These are phyloP conservation scores for Erythrophleum ivorense DNA, from an alignment of 331 rosid species.

Conservation along the genomic window DNA sequence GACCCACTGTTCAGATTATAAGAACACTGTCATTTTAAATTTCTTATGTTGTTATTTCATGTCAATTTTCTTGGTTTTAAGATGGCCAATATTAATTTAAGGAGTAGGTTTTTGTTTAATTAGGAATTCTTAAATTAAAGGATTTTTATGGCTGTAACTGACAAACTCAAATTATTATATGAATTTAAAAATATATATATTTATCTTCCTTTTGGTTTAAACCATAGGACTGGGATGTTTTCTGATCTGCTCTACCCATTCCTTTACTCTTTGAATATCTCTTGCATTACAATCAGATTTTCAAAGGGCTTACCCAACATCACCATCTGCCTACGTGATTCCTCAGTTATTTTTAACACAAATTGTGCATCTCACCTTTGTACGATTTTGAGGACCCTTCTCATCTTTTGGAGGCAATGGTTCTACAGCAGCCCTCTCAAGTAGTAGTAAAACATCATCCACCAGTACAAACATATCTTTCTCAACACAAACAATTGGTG, in stretches of 20 bases:
- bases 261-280: conserved; percentile 6
- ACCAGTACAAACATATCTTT: conserved; percentile 87
- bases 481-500: conserved; percentile 88
- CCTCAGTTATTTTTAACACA: conserved; percentile 10
- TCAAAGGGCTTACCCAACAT: conserved; percentile 17
- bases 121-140: neutral
- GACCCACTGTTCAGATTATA: conserved; percentile 16
- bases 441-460: conserved; percentile 84
- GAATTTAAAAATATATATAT: neutral
- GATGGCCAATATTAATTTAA: neutral
- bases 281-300: conserved; percentile 12
- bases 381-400: conserved; percentile 99
- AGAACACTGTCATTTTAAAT: neutral
- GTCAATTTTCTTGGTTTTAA: neutral
- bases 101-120: neutral
- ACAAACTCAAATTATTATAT: neutral
- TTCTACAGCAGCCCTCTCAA: conserved; percentile 96
- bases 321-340: conserved; percentile 25
- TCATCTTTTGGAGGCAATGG: conserved; percentile 99
- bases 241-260: conserved; percentile 13
- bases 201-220: neutral
- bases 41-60: neutral
- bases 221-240: neutral
- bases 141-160: neutral
- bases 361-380: conserved; percentile 68